Evolutionary conservation across 345 rosid species (phyloP), one percentile per base, ranked within the genome.

Genomic region (Sisymbrium altissimum): DNA sequence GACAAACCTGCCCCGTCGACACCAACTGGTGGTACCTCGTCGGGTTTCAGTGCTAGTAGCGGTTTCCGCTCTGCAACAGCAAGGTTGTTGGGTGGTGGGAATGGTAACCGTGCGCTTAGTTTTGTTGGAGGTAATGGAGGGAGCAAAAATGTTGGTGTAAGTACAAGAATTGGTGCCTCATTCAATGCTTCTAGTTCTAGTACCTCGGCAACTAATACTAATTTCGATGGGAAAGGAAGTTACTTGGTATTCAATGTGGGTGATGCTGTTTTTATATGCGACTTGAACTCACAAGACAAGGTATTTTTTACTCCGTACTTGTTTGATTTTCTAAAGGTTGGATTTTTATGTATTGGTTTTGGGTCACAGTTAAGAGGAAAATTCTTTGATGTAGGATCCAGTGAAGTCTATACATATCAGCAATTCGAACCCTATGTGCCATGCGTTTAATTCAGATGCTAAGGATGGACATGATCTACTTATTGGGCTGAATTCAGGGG

Each of bases 391-490:
- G 77, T 75, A 95, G 98, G 98, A 94, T 82, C 97, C 98, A 10
- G 84, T 95, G 72, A 95, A 95, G 82, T 86, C 99, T 61, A 88
- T 95, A 78, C 96, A 92, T 83, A 90, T 95, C 78, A 88, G 92
- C 78, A 95, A 85, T 63, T 87, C 91, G 9, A 89, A 88, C 72
- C 99, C 97, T 11, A 86, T 92, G 58, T 95, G 97, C 79, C 99
- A 95, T 68, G 89, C 97, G 46, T 95, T 92, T 80, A 96, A 95
- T 81, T 88, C 84, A 60, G 92, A 95, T 82, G 86, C 97, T 41
- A 90, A 90, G 81, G 99, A 95, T 79, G 99, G 97, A 9, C 99
- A 95, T 83, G 99, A 95, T 84, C 84, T 95, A 82, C 87, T 95
- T 59, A 83, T 95, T 68, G 99, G 96, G 33, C 73, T 95, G 73